phyloP scores from a whole-genome alignment of 2,329 filamentous ascomycete genomes.

The Aplosporella prunicola region DNA sequence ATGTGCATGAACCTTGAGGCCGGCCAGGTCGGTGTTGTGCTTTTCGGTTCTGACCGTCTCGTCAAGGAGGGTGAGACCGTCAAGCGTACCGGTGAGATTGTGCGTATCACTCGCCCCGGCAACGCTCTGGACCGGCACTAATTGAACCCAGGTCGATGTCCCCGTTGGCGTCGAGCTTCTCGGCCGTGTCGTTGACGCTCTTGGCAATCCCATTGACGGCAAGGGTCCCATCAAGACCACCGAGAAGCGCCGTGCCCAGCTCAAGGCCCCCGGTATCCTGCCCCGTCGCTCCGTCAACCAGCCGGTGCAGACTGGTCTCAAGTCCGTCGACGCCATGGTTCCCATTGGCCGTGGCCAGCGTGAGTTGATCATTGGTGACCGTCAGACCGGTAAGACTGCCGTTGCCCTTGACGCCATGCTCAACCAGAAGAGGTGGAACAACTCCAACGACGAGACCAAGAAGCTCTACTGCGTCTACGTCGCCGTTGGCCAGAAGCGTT shows the following conservation, averaged over 20 bases:
- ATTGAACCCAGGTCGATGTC: slow-evolving; percentile 67
- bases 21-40: slow-evolving; percentile 99
- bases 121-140: neutral
- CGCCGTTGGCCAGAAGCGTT: slow-evolving; percentile 98
- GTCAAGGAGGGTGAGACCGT: slow-evolving; percentile 99
- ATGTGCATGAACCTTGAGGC: slow-evolving; percentile 99
- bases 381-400: slow-evolving; percentile 99
- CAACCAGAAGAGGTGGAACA: slow-evolving; percentile 99
- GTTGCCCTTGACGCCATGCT: slow-evolving; percentile 96
- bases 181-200: slow-evolving; percentile 95
- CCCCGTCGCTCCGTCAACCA: slow-evolving; percentile 95
- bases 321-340: slow-evolving; percentile 99
- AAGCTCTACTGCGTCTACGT: slow-evolving; percentile 99
- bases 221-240: slow-evolving; percentile 94
- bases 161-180: slow-evolving; percentile 88
- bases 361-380: slow-evolving; percentile 99
- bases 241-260: slow-evolving; percentile 89
- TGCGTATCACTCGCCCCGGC: slow-evolving; percentile 42
- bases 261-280: slow-evolving; percentile 98
- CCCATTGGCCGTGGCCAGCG: slow-evolving; percentile 99
- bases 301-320: slow-evolving; percentile 98
- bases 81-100: slow-evolving; percentile 99
- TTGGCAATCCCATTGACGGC: slow-evolving; percentile 98
- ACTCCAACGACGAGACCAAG: slow-evolving; percentile 74
- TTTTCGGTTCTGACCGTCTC: slow-evolving; percentile 99